A percentile compares a stretch with the other conserved stretches of the same genome.
Evolutionary conservation across 1,284 basidiomycete species (phyloP).

Genomic region (Rhodofomes roseus): DNA sequence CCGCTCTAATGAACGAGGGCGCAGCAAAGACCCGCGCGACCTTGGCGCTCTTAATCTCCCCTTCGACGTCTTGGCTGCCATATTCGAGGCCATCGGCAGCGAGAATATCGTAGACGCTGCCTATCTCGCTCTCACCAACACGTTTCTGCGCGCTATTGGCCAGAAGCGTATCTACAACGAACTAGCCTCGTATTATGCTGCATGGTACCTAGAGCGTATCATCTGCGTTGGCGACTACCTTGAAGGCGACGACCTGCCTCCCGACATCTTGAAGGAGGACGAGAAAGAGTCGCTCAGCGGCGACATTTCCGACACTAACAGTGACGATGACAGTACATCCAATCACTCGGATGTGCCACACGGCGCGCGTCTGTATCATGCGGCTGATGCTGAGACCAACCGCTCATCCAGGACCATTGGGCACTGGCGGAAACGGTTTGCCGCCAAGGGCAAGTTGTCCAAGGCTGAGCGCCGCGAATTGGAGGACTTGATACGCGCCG

Average conservation of each 20-base stretch:
- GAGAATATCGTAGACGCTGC: background rate
- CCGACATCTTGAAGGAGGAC: slow-evolving; percentile 8
- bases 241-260: slow-evolving; percentile 5
- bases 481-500: background rate
- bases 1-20: background rate
- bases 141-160: slow-evolving; percentile 2
- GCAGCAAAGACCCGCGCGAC: background rate
- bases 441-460: background rate
- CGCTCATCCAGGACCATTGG: too few species aligned
- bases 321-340: slow-evolving; percentile 5
- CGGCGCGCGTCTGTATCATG: background rate
- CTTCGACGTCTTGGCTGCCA: background rate
- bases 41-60: background rate
- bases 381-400: too few species aligned
- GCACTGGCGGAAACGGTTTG: too few species aligned
- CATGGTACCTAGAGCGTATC: slow-evolving; percentile 11
- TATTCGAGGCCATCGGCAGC: background rate
- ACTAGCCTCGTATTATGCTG: background rate
- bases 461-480: background rate
- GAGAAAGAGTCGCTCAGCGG: background rate
- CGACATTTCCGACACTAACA: slow-evolving; percentile 8
- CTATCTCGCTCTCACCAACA: slow-evolving; percentile 10
- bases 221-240: slow-evolving; percentile 12
- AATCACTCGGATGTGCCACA: too few species aligned
- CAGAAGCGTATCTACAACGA: background rate